These are phyloP conservation scores for Neospermospora avenae DNA, from an alignment of 2,329 filamentous ascomycete genomes.

Conservation along the genomic window DNA sequence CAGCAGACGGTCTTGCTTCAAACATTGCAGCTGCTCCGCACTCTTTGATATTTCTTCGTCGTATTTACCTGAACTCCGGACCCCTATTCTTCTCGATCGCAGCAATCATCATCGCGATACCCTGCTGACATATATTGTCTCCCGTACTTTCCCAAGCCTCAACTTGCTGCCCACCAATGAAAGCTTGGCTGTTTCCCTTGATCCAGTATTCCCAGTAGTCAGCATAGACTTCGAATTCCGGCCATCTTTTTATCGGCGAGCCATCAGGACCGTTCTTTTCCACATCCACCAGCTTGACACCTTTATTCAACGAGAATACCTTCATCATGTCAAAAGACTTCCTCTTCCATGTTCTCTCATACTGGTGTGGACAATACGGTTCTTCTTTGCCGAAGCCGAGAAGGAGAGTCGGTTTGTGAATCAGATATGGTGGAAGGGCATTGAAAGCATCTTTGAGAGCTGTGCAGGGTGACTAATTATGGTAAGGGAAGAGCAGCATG, in stretches of 20 bases:
- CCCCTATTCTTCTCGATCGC: background rate
- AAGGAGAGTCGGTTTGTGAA: constrained; percentile 7
- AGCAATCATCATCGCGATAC: background rate
- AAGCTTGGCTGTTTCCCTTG: background rate
- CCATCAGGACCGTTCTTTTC: background rate
- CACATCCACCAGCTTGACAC: background rate
- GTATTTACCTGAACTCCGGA: too few species aligned
- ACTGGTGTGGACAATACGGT: background rate
- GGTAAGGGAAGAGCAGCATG: constrained; percentile 6
- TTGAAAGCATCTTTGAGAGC: constrained; percentile 1
- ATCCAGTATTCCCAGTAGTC: constrained; percentile 10
- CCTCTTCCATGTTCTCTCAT: constrained; percentile 2
- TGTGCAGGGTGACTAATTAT: constrained; percentile 4
- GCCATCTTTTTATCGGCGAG: background rate
- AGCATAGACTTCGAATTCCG: constrained; percentile 3
- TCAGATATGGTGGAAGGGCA: background rate
- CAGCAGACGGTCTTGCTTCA: too few species aligned
- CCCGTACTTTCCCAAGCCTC: constrained; percentile 5
- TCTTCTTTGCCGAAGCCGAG: constrained; percentile 10
- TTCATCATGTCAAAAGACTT: constrained; percentile 10
- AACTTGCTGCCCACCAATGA: constrained; percentile 5
- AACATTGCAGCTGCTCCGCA: too few species aligned
- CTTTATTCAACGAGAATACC: background rate
- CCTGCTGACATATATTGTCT: background rate
- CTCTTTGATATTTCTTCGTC: too few species aligned